Conservation (phyloP, 2,329 filamentous ascomycete species). For the Aspergillus ibericus region DNA sequence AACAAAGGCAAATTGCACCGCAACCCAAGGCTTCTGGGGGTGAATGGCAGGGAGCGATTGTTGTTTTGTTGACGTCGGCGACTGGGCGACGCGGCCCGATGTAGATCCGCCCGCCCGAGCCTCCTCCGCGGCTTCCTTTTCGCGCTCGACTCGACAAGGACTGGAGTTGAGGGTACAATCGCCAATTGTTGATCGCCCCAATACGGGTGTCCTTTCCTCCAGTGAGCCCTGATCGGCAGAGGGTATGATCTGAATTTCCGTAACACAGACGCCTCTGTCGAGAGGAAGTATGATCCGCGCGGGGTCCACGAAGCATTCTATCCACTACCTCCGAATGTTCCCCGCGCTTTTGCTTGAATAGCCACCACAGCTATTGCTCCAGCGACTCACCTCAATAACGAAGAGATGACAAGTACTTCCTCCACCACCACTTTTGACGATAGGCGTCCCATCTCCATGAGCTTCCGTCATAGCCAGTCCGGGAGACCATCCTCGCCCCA, state of each 20-base stretch:
- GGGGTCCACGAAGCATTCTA: conserved; percentile 2
- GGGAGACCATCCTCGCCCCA: conserved; percentile 54
- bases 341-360: conserved; percentile 13
- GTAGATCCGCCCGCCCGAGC: conserved; percentile 31
- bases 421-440: conserved; percentile 16
- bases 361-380: background rate
- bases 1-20: conserved; percentile 6
- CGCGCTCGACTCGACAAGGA: background rate
- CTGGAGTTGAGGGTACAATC: background rate
- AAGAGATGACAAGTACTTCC: conserved; percentile 20
- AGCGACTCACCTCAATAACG: conserved; percentile 1
- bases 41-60: background rate
- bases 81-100: conserved; percentile 34
- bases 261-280: background rate
- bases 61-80: conserved; percentile 27
- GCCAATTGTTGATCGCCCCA: background rate
- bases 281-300: conserved; percentile 12
- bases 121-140: conserved; percentile 2
- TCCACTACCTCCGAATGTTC: conserved; percentile 11
- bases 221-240: background rate
- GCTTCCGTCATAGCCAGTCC: conserved; percentile 31
- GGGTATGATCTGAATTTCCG: conserved; percentile 8
- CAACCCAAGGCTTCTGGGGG: background rate
- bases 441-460: conserved; percentile 20
- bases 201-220: background rate